A percentile compares a stretch with the other conserved stretches of the same genome.
Conservation (phyloP, 805 yeast species). For the Priceomyces medius region DNA sequence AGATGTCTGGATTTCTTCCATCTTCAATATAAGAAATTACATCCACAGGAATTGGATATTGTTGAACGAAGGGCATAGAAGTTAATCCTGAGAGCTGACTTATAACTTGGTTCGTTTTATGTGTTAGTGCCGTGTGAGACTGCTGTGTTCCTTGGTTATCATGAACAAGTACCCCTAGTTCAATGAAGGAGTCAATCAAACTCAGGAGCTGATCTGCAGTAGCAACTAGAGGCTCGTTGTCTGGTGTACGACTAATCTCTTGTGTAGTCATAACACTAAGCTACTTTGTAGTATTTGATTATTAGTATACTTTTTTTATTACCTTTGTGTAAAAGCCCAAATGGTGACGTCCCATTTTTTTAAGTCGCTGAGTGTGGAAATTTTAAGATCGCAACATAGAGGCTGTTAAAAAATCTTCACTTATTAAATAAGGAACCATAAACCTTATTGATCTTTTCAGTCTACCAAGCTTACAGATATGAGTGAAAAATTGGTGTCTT, state of each 20-base stretch:
- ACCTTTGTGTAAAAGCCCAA: neutral
- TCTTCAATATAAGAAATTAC: constrained; percentile 91
- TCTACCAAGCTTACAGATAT: neutral
- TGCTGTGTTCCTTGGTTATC: constrained; percentile 89
- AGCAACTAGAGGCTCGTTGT: constrained; percentile 29
- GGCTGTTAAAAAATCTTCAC: constrained; percentile 1
- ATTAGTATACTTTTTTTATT: neutral
- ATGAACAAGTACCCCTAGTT: constrained; percentile 87
- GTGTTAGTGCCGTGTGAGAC: constrained; percentile 52
- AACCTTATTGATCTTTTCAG: too few relatives aligned
- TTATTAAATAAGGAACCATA: too few relatives aligned
- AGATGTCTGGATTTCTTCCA: constrained; percentile 95
- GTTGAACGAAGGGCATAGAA: constrained; percentile 29
- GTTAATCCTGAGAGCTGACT: constrained; percentile 37
- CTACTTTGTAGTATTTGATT: neutral
- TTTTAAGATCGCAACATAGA: neutral
- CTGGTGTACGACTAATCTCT: constrained; percentile 17
- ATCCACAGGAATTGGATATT: constrained; percentile 67
- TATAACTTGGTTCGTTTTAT: constrained; percentile 42
- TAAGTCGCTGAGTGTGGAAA: constrained; percentile 2
- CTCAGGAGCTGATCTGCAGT: constrained; percentile 31
- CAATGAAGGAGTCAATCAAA: constrained; percentile 71
- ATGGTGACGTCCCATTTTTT: neutral
- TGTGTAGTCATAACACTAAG: constrained; percentile 32
- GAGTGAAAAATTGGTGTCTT: constrained; percentile 11